phyloP scores from a whole-genome alignment of 2,329 filamentous ascomycete species.

The Trichoderma koningiopsis region DNA sequence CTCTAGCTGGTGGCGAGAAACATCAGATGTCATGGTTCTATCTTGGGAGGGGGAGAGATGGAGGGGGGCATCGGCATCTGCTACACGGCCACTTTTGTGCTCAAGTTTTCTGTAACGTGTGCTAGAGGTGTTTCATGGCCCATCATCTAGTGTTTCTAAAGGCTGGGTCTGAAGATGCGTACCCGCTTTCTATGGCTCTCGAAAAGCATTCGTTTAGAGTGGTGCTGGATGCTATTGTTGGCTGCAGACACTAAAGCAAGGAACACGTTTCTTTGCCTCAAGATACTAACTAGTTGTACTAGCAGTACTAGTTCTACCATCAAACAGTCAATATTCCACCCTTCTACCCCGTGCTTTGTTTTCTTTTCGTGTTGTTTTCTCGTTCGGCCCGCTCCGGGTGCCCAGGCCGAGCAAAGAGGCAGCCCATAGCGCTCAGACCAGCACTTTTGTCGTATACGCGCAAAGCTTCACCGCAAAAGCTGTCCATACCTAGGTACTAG shows the following conservation, averaged over 20 bases:
- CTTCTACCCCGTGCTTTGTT: too few species aligned
- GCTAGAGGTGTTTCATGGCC: not conserved
- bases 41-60: not conserved
- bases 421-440: conserved; percentile 1
- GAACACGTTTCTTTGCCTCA: not conserved
- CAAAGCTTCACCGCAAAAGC: not conserved
- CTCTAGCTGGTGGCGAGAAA: not conserved
- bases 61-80: not conserved
- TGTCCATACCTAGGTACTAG: not conserved
- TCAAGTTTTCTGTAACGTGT: not conserved
- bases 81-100: not conserved
- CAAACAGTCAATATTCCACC: not conserved
- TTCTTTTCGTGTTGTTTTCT: not conserved
- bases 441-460: not conserved
- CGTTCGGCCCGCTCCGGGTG: not conserved
- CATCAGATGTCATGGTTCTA: not conserved
- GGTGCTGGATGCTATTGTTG: not conserved
- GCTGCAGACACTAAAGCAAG: conserved; percentile 2
- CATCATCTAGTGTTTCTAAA: not conserved
- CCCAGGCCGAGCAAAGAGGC: conserved; percentile 3
- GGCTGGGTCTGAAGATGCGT: not conserved
- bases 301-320: not conserved
- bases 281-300: not conserved
- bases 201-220: too few species aligned
- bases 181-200: not conserved